These are phyloP conservation scores for Dryadomyces sulphureus DNA, from an alignment of 2,329 filamentous ascomycete genomes.

Conservation along the genomic window DNA sequence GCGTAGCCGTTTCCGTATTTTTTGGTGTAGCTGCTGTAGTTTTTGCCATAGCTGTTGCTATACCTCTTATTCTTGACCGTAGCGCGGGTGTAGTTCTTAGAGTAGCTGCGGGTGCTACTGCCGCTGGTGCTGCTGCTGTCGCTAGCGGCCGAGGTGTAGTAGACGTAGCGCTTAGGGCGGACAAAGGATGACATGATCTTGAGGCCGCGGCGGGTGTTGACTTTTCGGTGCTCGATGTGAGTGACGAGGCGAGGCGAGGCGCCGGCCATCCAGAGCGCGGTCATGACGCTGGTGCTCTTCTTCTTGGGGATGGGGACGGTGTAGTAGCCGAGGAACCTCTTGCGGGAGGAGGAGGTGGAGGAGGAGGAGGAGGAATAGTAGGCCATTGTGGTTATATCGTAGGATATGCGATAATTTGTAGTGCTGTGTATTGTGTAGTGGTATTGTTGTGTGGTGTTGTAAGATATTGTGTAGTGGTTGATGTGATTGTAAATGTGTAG, in stretches of 20 bases:
- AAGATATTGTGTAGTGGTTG: no score
- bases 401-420: no score
- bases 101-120: not conserved
- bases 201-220: not conserved
- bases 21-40: not conserved
- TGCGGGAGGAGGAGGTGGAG: not conserved
- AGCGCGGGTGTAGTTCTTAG: not conserved
- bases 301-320: conserved; percentile 1
- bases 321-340: not conserved
- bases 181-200: not conserved
- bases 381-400: not conserved
- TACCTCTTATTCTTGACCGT: not conserved
- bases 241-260: conserved; percentile 1
- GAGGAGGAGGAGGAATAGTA: not conserved
- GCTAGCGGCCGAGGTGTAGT: not conserved
- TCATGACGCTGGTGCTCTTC: not conserved
- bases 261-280: conserved; percentile 6
- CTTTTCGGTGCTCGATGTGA: conserved; percentile 5
- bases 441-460: no score
- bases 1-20: not conserved
- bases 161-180: not conserved
- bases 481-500: no score
- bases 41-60: not conserved
- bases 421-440: no score
- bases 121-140: not conserved